These are phyloP conservation scores for Monosporascus ibericus DNA, from an alignment of 2,329 filamentous ascomycete genomes.

Conservation along the genomic window DNA sequence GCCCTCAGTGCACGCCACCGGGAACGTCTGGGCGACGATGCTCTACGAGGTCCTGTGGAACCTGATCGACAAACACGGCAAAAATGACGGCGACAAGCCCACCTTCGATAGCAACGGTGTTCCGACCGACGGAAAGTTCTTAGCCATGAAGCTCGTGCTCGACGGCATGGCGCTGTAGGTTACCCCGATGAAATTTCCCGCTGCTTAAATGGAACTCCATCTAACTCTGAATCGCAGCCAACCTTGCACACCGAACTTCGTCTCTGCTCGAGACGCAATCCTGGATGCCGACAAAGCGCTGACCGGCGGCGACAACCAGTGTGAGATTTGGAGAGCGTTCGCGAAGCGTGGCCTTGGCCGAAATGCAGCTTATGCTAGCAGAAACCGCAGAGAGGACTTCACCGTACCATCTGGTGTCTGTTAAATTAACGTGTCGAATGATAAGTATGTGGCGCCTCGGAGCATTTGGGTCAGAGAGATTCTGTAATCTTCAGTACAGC, in stretches of 20 bases:
- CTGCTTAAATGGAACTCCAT: background rate
- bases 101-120: constrained; percentile 34
- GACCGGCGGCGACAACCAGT: constrained; percentile 40
- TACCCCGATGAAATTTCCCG: background rate
- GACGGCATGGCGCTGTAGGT: constrained; percentile 40
- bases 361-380: constrained; percentile 21
- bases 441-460: no score
- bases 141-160: constrained; percentile 42
- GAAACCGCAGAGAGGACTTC: constrained; percentile 22
- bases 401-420: constrained; percentile 23
- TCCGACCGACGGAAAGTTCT: constrained; percentile 40
- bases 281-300: constrained; percentile 41
- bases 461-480: no score
- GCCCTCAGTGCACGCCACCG: constrained; percentile 37
- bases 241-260: constrained; percentile 44
- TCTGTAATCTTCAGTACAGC: no score
- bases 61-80: constrained; percentile 44
- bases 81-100: constrained; percentile 33
- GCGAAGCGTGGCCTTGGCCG: constrained; percentile 44
- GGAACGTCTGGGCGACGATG: constrained; percentile 43
- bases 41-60: constrained; percentile 50
- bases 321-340: constrained; percentile 44
- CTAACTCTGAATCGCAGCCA: constrained; percentile 22
- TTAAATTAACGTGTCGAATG: no score
- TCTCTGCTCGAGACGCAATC: constrained; percentile 42